Base-by-base conservation (phyloP, 306 rosid species). In the Dalbergia cultrata region DNA sequence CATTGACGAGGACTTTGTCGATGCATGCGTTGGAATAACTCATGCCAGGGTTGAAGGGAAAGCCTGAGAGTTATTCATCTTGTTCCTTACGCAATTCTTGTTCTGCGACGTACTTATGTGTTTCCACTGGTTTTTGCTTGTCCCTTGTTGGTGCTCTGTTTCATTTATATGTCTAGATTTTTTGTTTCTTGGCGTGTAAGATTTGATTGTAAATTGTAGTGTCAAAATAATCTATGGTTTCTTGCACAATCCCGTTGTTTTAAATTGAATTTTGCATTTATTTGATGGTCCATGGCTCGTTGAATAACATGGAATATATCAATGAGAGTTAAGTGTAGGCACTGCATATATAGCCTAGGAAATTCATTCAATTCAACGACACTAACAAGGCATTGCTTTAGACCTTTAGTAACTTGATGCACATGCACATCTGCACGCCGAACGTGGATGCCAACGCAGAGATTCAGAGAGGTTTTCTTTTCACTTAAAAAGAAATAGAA, bases 1-100 rank as follows among this genome's bases (percentile, higher is more conserved):
- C 16, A 93, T 93, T 1, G 91, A 90, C 11, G 87, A 82, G 8
- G 97, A 91, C 90, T 93, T 95, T 75, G 97, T 95, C 16, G 99
- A 95, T 50, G 93, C 95, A 0, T 95, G 97, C 69, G 97, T 73
- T 68, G 99, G 92, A 14, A 56, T 91, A 22, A 93, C 97, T 6
- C 58, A 77, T 76, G 95, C 97, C 1, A 86, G 99, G 82, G n/a
- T 88, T 59, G 90, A 89, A 75, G 99, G 95, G 44, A 91, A 79
- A 75, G 86, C 86, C 4, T 92, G 80, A 90, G 50, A 13, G 3
- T 7, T 12, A 33, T 47, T 3, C 18, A 3, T 37, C 5, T 21
- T 19, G 7, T 35, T 19, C 52, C 3, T 16, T 2, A 7, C 52
- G 44, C 6, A 44, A n/a, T 61, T 67, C 63, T 44, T 41, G 59